Evolutionary conservation across 169 alveolate species (phyloP).

Genomic region (Cryptosporidium viatorum): DNA sequence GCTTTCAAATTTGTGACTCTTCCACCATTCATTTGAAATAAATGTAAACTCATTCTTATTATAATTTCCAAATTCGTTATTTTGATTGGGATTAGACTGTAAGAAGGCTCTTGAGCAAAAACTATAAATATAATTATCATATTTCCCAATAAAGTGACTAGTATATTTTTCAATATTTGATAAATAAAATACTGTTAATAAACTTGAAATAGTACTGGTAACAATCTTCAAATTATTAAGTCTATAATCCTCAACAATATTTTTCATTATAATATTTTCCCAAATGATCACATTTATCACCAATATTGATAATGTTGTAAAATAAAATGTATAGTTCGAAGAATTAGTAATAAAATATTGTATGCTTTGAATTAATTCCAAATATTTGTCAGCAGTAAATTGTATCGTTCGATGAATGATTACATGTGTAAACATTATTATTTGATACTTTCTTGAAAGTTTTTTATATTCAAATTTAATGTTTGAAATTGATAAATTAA

Average conservation of each 20-base stretch:
- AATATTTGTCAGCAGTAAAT: background rate
- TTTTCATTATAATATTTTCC: conserved; percentile 51
- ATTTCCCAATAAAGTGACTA: background rate
- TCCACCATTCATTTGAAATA: conserved; percentile 68
- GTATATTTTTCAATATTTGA: conserved; percentile 3
- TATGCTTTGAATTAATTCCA: background rate
- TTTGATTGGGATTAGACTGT: background rate
- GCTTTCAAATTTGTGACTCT: conserved; percentile 26
- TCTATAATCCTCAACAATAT: background rate
- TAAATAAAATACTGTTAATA: conserved; percentile 42
- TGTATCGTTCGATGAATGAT: background rate
- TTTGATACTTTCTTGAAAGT: conserved; percentile 26
- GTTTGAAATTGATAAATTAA: conserved; percentile 16
- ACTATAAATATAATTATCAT: conserved; percentile 8
- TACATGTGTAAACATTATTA: background rate
- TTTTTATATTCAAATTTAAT: conserved; percentile 7
- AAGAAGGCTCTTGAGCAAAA: conserved; percentile 49
- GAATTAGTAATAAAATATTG: background rate
- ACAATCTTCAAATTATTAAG: conserved; percentile 44
- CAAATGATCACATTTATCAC: conserved; percentile 22
- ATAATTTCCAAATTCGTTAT: conserved; percentile 6
- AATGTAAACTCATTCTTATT: conserved; percentile 3
- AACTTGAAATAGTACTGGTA: conserved; percentile 52
- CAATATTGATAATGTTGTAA: background rate
- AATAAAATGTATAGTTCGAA: conserved; percentile 43